Base-by-base conservation (phyloP, 2,329 filamentous ascomycete genomes). In the Pseudocercospora pini-densiflorae region DNA sequence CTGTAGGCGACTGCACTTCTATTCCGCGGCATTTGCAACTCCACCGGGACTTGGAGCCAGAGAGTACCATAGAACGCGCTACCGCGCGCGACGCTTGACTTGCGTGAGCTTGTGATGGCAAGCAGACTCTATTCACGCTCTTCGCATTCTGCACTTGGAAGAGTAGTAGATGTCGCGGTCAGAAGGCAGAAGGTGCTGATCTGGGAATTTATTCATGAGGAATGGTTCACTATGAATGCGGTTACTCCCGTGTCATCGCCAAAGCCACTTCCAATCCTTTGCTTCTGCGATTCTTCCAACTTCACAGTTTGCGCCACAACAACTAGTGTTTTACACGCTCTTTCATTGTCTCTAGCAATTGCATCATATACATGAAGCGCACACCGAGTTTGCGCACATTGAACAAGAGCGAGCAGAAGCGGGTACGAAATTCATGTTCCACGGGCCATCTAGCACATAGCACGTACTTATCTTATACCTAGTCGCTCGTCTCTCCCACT, bases 341-440 rank as follows among this genome's bases (percentile, higher is more conserved):
- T 58, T 58, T 58, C 33, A 36, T 43, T 58, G 29, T 19, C 31
- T 43, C 55, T 58, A 21, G 55, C 55, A 36, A 24, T 21, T 40
- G 19, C 31, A 58, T 36, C n/a, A 40, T 6, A 31, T 14, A 58
- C 55, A 58, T 36, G 55, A 58, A 43, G 55, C 55, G 55, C 55
- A 58, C 31, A 19, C n/a, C 55, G 12, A 58, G n/a, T 55, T 55
- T 33, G 51, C n/a, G 55, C 55, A 14, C 31, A 36, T 31, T 36
- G 33, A 58, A 21, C n/a, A 43, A 12, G n/a, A 19, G 23, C 51
- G 27, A 55, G 19, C 10, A 58, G 54, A 62, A 47, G 33, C 43
- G 55, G 61, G 64, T 66, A 65, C 55, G 63, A 36, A 36, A 65
- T 53, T 23, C 47, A 51, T 51, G 45, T 43, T 40, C 29, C 55